phyloP scores from a whole-genome alignment of 768 basidiomycete species.

The Rhizopogon salebrosus region DNA sequence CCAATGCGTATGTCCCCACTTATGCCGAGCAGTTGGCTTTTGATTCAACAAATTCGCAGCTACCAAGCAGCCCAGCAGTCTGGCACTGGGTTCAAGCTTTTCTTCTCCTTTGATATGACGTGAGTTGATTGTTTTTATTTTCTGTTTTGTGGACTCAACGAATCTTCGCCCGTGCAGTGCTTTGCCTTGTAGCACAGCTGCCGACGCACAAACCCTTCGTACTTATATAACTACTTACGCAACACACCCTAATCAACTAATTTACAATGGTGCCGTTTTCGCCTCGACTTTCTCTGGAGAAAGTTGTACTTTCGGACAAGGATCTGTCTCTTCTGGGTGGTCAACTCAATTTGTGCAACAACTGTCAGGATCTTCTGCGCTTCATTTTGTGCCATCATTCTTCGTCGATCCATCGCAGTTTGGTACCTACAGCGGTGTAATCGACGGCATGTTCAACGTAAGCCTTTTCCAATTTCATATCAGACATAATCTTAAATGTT shows the following conservation, averaged over 20 bases:
- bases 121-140: slow-evolving; percentile 26
- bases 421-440: slow-evolving; percentile 39
- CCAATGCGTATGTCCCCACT: slow-evolving; percentile 48
- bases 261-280: slow-evolving; percentile 41
- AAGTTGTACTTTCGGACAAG: slow-evolving; percentile 59
- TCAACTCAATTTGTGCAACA: slow-evolving; percentile 43
- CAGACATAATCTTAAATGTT: slow-evolving; percentile 5
- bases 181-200: slow-evolving; percentile 44
- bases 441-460: slow-evolving; percentile 61
- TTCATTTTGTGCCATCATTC: slow-evolving; percentile 68
- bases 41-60: slow-evolving; percentile 26
- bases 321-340: slow-evolving; percentile 51
- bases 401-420: slow-evolving; percentile 53
- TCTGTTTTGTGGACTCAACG: neutral
- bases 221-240: slow-evolving; percentile 49
- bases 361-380: slow-evolving; percentile 36
- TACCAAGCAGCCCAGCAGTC: slow-evolving; percentile 52
- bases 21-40: slow-evolving; percentile 1
- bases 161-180: slow-evolving; percentile 30
- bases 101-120: slow-evolving; percentile 79
- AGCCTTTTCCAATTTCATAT: slow-evolving; percentile 12
- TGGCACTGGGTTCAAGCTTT: slow-evolving; percentile 60
- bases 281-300: slow-evolving; percentile 74
- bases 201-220: slow-evolving; percentile 47
- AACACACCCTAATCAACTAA: slow-evolving; percentile 55